These are phyloP conservation scores for Ceratocystis colombiana DNA, from an alignment of 2,329 filamentous ascomycete genomes.

Conservation along the genomic window DNA sequence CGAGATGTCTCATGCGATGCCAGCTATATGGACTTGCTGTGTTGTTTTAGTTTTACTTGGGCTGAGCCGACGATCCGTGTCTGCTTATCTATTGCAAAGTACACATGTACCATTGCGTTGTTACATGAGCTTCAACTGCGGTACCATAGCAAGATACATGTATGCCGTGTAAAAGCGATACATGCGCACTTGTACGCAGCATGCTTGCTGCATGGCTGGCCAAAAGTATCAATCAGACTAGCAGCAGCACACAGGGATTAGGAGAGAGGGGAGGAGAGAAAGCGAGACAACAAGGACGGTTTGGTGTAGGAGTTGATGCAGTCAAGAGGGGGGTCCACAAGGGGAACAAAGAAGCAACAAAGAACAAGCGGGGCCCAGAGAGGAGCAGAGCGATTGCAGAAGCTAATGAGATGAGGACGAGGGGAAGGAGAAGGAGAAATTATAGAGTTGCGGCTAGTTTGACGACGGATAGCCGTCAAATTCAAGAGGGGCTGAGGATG, in stretches of 20 bases:
- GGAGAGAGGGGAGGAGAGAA: neutral
- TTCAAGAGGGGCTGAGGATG: neutral
- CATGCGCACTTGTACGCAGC: neutral
- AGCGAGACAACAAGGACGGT: neutral
- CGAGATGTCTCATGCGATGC: neutral
- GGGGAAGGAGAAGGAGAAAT: neutral
- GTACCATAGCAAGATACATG: neutral
- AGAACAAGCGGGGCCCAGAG: neutral
- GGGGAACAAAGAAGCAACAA: constrained; percentile 8
- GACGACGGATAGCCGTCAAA: neutral
- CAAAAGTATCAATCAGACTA: constrained; percentile 1
- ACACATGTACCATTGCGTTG: too few species aligned
- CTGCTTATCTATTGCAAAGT: neutral
- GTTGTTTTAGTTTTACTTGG: constrained; percentile 4
- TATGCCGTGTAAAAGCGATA: neutral
- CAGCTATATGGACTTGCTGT: neutral
- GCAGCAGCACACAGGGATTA: constrained; percentile 1
- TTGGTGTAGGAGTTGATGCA: constrained; percentile 1
- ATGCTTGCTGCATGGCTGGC: neutral
- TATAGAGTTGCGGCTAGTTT: neutral
- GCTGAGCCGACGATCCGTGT: neutral
- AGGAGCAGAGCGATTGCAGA: neutral
- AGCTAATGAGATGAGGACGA: neutral
- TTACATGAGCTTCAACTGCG: too few species aligned
- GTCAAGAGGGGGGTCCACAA: constrained; percentile 1